These are phyloP conservation scores for Arthrinium puccinioides DNA, from an alignment of 2,329 filamentous ascomycete species.

Conservation along the genomic window DNA sequence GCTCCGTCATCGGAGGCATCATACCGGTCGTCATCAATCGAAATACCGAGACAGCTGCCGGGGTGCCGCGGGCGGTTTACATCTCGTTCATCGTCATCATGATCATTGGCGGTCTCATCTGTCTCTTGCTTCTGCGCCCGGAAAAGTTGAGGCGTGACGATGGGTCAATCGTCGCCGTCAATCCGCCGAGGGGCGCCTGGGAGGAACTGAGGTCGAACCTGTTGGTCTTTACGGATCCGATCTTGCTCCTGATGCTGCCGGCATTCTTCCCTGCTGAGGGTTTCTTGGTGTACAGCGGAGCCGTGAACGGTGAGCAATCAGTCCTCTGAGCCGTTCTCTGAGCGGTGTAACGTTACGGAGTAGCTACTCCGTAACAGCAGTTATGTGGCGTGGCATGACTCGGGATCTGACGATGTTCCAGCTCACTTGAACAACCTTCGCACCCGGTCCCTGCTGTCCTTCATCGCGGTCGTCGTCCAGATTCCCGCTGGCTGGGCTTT, in stretches of 20 bases:
- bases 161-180: conserved; percentile 17
- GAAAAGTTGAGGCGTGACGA: conserved; percentile 18
- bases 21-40: conserved; percentile 20
- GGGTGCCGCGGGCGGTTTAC: conserved; percentile 16
- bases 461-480: conserved; percentile 22
- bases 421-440: conserved; percentile 5
- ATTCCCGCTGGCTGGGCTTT: conserved; percentile 19
- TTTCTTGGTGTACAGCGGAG: conserved; percentile 25
- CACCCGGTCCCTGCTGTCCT: conserved; percentile 16
- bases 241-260: conserved; percentile 17
- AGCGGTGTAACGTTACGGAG: too few species aligned
- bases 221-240: conserved; percentile 11
- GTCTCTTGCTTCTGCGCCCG: conserved; percentile 10
- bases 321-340: not conserved
- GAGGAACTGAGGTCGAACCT: conserved; percentile 22
- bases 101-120: conserved; percentile 7
- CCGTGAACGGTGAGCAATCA: conserved; percentile 16
- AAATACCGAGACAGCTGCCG: conserved; percentile 8
- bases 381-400: not conserved
- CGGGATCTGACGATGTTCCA: not conserved
- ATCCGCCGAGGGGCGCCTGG: conserved; percentile 15
- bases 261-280: conserved; percentile 19
- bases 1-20: conserved; percentile 18
- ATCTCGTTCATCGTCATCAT: conserved; percentile 19
- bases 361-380: too few species aligned